Base-by-base conservation (phyloP, 2,329 filamentous ascomycete species). In the Colletotrichum truncatum region DNA sequence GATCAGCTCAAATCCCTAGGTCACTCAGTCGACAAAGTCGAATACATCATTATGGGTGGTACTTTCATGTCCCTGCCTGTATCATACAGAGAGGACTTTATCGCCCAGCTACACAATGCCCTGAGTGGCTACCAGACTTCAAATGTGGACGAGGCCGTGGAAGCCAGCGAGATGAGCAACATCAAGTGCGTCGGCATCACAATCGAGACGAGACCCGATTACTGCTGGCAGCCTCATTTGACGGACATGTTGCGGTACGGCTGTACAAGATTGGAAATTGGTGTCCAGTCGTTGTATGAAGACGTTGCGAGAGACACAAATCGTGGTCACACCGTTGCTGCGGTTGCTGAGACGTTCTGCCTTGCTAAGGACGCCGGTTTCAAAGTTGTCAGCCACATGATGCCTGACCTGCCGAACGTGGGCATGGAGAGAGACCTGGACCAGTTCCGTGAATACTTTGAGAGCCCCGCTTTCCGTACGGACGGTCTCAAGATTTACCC, bases 11-110 rank as follows among this genome's bases (percentile, higher is more conserved):
- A 97, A 78, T 92, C 93, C 2, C 85, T 99, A 0, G 96, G 96
- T 1, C 96, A 99, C 78, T 97, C 93, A 46, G 96, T 99, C 49
- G 96, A 99, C 81, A 99, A 99, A 78, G 96, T 99, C 23, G 96
- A 99, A 82, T 99, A 98, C 78, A 99, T 99, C 75, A 97, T 99
- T 76, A 99, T 99, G 96, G 96, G 96, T 66, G 96, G 96, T 70
- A 99, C 96, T 0, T 99, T 99, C 80, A 99, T 99, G 97, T 98
- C 95, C 3, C 81, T 99, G 25, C 87, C 95, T 8, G 90, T 94
- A 73, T 89, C 91, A 23, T 99, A 99, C 78, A 86, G 96, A 26
- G 93, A 99, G 67, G 89, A 93, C 61, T 99, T 99, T 73, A 97
- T 99, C 65, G 91, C 94, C 1, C 95, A 98, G 74, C 85, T 99